Conservation (phyloP, 78 protist species). For the Dictyostelium citrinum region DNA sequence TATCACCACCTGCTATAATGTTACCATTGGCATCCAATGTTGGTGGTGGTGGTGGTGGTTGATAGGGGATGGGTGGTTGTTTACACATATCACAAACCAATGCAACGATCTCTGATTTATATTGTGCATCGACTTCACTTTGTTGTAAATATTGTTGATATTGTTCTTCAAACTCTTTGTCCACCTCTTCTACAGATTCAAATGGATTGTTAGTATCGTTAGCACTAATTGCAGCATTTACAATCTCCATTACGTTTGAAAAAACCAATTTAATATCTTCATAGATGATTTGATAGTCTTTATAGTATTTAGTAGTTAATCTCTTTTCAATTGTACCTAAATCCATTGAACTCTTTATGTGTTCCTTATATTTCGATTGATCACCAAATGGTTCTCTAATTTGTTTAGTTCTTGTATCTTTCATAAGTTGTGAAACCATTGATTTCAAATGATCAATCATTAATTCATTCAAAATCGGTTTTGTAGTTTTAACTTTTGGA, state of each 20-base stretch:
- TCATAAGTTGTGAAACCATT: not conserved
- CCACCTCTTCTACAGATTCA: conserved; percentile 37
- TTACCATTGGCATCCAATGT: not conserved
- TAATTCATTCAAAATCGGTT: not conserved
- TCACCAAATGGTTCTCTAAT: conserved; percentile 31
- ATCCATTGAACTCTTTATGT: conserved; percentile 27
- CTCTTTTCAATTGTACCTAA: conserved; percentile 33
- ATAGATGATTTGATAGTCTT: not conserved
- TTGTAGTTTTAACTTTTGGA: conserved; percentile 8
- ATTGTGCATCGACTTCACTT: not conserved
- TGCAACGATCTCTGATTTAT: conserved; percentile 20
- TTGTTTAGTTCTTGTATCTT: conserved; percentile 30
- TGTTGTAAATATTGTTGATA: not conserved
- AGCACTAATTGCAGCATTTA: not conserved
- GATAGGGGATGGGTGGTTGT: conserved; percentile 22
- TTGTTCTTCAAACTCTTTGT: conserved; percentile 26
- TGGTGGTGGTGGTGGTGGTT: not conserved
- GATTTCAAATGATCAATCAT: conserved; percentile 6
- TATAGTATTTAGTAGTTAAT: not conserved
- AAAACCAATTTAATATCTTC: conserved; percentile 37
- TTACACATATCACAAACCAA: conserved; percentile 33
- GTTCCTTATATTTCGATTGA: not conserved
- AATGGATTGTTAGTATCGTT: not conserved
- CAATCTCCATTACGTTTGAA: conserved; percentile 32
- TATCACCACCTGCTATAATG: not conserved